Evolutionary conservation across 192 early-diverging fungal species (phyloP).

Genomic region (Entomortierella chlamydospora): DNA sequence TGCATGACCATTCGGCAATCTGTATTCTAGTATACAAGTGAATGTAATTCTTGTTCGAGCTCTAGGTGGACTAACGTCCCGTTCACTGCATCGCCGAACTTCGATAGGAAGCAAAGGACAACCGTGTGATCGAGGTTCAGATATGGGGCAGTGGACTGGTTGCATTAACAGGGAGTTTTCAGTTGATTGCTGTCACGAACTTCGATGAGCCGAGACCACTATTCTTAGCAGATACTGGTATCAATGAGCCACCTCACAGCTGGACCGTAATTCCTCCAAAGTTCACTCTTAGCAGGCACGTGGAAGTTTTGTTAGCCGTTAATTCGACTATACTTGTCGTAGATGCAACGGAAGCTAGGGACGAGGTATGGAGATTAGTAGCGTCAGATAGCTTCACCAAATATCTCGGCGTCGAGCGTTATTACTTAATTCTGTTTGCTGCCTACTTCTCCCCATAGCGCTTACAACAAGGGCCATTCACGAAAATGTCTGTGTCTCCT

Average conservation of each 20-base stretch:
- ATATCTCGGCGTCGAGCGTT: no score
- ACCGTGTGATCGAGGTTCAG: constrained; percentile 83
- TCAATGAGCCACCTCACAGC: constrained; percentile 72
- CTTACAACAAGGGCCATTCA: constrained; percentile 90
- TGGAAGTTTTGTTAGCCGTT: constrained; percentile 88
- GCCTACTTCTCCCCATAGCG: constrained; percentile 55
- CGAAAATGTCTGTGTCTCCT: constrained; percentile 89
- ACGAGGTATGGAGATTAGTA: constrained; percentile 70
- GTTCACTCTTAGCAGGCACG: constrained; percentile 85
- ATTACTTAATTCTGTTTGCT: background rate
- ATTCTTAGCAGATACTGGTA: constrained; percentile 77
- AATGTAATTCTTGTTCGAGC: no score
- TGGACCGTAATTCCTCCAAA: constrained; percentile 95
- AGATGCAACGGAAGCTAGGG: constrained; percentile 81
- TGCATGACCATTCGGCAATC: no score
- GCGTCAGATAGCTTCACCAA: background rate
- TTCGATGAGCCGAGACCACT: constrained; percentile 88
- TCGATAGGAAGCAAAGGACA: constrained; percentile 81
- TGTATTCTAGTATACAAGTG: no score
- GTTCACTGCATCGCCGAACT: background rate
- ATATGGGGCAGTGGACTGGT: constrained; percentile 96
- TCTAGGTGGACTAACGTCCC: background rate
- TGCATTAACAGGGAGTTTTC: constrained; percentile 85
- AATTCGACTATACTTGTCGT: constrained; percentile 84
- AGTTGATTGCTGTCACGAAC: constrained; percentile 86